A percentile compares a stretch with the other conserved stretches of the same genome.
These are phyloP conservation scores for Plasmodium gallinaceum DNA, from an alignment of 169 alveolate genomes.

Conservation along the genomic window DNA sequence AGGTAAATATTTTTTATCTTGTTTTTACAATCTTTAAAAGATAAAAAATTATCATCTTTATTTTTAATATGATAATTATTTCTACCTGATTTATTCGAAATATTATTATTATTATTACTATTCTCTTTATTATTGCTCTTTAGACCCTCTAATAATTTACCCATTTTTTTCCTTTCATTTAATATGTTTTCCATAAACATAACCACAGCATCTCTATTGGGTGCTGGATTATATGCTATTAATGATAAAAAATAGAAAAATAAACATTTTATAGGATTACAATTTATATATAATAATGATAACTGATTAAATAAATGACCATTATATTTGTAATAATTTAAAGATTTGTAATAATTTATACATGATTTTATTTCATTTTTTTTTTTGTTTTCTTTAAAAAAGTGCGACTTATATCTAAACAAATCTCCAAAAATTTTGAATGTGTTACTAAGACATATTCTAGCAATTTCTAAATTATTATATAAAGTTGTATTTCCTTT, in stretches of 20 bases:
- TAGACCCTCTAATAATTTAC: constrained; percentile 1
- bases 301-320: constrained; percentile 64
- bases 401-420: constrained; percentile 32
- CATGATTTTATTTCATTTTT: constrained; percentile 43
- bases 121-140: neutral
- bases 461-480: constrained; percentile 16
- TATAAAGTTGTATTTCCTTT: neutral
- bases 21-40: constrained; percentile 9
- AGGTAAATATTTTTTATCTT: neutral
- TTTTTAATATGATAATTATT: neutral
- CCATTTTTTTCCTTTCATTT: constrained; percentile 8
- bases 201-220: constrained; percentile 26
- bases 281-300: constrained; percentile 15
- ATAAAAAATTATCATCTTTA: neutral
- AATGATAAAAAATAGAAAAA: constrained; percentile 56
- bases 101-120: neutral
- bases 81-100: neutral
- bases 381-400: constrained; percentile 28
- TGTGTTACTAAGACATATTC: constrained; percentile 37
- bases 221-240: constrained; percentile 30
- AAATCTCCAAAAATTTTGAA: constrained; percentile 61
- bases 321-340: constrained; percentile 30
- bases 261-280: constrained; percentile 42
- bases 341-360: constrained; percentile 48
- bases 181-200: constrained; percentile 33